These are phyloP conservation scores for Wickerhamomyces chaumierensis DNA, from an alignment of 805 yeast species.

Conservation along the genomic window DNA sequence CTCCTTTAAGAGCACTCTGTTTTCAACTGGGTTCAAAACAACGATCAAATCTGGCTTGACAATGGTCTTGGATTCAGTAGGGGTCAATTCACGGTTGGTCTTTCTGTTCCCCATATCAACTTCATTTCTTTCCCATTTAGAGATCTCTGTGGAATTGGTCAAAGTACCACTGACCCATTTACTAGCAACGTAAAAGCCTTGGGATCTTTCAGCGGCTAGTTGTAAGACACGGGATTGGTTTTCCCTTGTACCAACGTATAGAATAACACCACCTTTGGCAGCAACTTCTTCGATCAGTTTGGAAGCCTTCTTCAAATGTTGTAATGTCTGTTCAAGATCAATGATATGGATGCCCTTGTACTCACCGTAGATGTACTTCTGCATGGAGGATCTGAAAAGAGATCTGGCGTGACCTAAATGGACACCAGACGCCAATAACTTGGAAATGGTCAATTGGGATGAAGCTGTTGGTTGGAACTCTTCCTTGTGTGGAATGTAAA, in stretches of 20 bases:
- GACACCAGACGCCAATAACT: constrained; percentile 82
- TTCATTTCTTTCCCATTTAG: constrained; percentile 56
- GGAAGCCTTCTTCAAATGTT: constrained; percentile 70
- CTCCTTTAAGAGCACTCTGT: constrained; percentile 69
- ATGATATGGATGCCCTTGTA: constrained; percentile 88
- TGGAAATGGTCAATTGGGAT: constrained; percentile 51
- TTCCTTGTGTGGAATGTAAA: constrained; percentile 63
- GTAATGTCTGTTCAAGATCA: constrained; percentile 75
- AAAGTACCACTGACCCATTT: constrained; percentile 95
- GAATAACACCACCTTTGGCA: constrained; percentile 71
- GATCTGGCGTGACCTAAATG: constrained; percentile 89
- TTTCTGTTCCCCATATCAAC: constrained; percentile 64
- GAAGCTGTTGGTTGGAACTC: constrained; percentile 46
- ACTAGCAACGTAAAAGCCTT: constrained; percentile 71
- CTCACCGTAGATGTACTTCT: constrained; percentile 78
- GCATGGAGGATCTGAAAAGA: constrained; percentile 69
- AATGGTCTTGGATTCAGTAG: constrained; percentile 37
- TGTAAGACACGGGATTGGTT: constrained; percentile 68
- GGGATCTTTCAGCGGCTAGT: constrained; percentile 65
- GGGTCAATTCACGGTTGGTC: constrained; percentile 46
- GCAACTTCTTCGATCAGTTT: constrained; percentile 76
- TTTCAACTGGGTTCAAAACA: constrained; percentile 78
- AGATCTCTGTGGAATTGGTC: constrained; percentile 68
- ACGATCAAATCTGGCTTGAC: constrained; percentile 86
- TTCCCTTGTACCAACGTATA: constrained; percentile 75